Conservation (phyloP, 1,284 basidiomycete species). For the Rhodotorula mucilaginosa region DNA sequence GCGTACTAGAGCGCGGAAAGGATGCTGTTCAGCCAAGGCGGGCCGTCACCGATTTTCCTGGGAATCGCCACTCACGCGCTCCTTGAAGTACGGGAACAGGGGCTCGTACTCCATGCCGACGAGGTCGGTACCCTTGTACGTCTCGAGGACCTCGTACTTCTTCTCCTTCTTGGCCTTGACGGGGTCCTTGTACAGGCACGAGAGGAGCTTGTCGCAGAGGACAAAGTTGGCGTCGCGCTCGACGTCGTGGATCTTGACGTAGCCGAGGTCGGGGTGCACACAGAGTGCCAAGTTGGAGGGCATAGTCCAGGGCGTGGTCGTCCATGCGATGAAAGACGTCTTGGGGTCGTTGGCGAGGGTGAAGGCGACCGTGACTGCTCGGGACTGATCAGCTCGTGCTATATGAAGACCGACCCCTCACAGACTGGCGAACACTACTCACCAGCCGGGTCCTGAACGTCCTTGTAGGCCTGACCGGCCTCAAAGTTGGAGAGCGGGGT, state of each 20-base stretch:
- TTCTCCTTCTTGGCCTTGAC: conserved; percentile 98
- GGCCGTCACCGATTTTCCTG: background rate
- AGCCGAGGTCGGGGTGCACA: conserved; percentile 92
- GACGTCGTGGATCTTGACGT: conserved; percentile 95
- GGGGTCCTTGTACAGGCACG: conserved; percentile 92
- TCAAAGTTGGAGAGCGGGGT: conserved; percentile 99
- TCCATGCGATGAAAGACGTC: conserved; percentile 94
- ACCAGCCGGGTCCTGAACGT: conserved; percentile 92
- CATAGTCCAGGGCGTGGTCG: conserved; percentile 97
- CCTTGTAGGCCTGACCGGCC: conserved; percentile 87
- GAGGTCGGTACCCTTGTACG: conserved; percentile 86
- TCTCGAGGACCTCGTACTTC: conserved; percentile 56
- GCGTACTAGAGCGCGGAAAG: conserved; percentile 62
- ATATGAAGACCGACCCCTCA: background rate
- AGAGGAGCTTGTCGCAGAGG: conserved; percentile 81
- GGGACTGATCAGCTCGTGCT: background rate
- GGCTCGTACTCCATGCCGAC: conserved; percentile 96
- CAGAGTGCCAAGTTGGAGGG: conserved; percentile 94
- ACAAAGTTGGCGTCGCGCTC: conserved; percentile 88
- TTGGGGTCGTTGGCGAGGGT: conserved; percentile 86
- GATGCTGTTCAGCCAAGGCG: conserved; percentile 17
- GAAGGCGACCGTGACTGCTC: conserved; percentile 82
- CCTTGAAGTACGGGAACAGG: conserved; percentile 93
- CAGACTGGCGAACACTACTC: conserved; percentile 14
- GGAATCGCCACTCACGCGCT: conserved; percentile 61